Percentiles rank a stretch among this genome's conserved stretches.
phyloP scores from a whole-genome alignment of 2,329 filamentous ascomycete genomes.

The Neofusicoccum sp. region DNA sequence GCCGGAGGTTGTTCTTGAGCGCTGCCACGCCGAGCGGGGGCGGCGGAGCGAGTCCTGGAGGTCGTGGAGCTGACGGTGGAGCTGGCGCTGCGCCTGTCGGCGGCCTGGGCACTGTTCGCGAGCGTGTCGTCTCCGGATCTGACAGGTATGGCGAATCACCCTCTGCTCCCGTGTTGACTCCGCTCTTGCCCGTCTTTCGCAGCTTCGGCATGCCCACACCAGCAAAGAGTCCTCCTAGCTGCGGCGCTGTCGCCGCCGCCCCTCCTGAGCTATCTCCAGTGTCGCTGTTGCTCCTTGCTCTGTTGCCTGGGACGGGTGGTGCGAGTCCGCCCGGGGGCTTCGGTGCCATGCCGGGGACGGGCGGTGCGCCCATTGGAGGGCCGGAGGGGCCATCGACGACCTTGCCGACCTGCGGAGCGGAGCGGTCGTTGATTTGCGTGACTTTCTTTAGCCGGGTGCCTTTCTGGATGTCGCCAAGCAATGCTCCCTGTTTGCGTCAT shows the following conservation, averaged over 20 bases:
- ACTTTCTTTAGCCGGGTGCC: conserved; percentile 76
- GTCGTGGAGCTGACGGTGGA: conserved; percentile 50
- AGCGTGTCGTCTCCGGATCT: conserved; percentile 66
- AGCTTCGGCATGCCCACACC: conserved; percentile 88
- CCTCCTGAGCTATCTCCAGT: conserved; percentile 26
- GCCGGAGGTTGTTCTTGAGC: conserved; percentile 47
- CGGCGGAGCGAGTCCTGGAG: conserved; percentile 43
- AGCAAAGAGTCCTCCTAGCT: conserved; percentile 83
- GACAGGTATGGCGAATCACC: conserved; percentile 72
- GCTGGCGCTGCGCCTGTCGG: conserved; percentile 52
- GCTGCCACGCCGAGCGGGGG: conserved; percentile 59
- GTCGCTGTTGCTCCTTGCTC: conserved; percentile 76
- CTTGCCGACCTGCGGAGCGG: conserved; percentile 68
- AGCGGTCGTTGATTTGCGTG: conserved; percentile 85
- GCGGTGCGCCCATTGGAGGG: conserved; percentile 72
- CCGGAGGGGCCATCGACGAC: conserved; percentile 56
- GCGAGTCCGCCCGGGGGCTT: conserved; percentile 64
- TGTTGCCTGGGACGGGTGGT: conserved; percentile 66
- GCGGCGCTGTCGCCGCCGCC: conserved; percentile 54
- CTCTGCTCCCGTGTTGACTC: conserved; percentile 53
- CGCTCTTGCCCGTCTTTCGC: conserved; percentile 71
- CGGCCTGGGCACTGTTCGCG: conserved; percentile 46
- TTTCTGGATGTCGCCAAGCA: conserved; percentile 84
- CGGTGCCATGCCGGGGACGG: conserved; percentile 63
- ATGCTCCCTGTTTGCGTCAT: conserved; percentile 63